A percentile compares a stretch with the other conserved stretches of the same genome.
Conservation (phyloP, 1,284 basidiomycete species). For the Prillingera fragicola region DNA sequence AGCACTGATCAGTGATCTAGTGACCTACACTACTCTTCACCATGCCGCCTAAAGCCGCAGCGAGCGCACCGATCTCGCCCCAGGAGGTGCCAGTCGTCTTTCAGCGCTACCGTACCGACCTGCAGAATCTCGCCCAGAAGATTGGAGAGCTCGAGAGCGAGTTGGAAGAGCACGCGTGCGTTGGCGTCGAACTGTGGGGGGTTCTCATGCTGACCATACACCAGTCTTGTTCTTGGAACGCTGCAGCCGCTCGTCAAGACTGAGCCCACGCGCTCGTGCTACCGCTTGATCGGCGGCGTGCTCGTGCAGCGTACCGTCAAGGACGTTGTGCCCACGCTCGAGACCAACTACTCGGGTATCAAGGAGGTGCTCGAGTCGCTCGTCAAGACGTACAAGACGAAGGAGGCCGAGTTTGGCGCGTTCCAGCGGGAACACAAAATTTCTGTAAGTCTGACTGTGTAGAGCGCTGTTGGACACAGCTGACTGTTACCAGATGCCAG, state of each 20-base stretch:
- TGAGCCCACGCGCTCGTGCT: constrained; percentile 89
- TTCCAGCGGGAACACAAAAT: constrained; percentile 81
- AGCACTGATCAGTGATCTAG: not conserved
- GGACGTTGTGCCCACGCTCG: constrained; percentile 84
- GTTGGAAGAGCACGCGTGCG: constrained; percentile 73
- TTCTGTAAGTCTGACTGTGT: constrained; percentile 46
- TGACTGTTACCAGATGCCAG: constrained; percentile 8
- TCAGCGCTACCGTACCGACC: constrained; percentile 65
- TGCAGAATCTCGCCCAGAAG: constrained; percentile 79
- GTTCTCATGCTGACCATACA: not conserved
- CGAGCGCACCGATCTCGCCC: constrained; percentile 24
- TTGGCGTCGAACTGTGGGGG: constrained; percentile 7
- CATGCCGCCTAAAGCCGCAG: constrained; percentile 40
- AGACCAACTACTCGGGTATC: constrained; percentile 83
- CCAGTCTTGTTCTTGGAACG: constrained; percentile 82
- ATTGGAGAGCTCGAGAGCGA: constrained; percentile 90
- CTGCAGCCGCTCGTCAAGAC: constrained; percentile 62
- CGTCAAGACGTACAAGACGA: constrained; percentile 76
- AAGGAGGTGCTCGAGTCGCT: constrained; percentile 68
- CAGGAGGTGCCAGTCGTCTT: constrained; percentile 42
- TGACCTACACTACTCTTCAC: not conserved
- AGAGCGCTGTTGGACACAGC: not conserved
- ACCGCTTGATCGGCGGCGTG: constrained; percentile 91
- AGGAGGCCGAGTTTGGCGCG: constrained; percentile 74
- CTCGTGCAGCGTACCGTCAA: constrained; percentile 93